These are phyloP conservation scores for Hsuehochloa calcarea DNA, from an alignment of 176 grass and related monocot genomes.

Conservation along the genomic window DNA sequence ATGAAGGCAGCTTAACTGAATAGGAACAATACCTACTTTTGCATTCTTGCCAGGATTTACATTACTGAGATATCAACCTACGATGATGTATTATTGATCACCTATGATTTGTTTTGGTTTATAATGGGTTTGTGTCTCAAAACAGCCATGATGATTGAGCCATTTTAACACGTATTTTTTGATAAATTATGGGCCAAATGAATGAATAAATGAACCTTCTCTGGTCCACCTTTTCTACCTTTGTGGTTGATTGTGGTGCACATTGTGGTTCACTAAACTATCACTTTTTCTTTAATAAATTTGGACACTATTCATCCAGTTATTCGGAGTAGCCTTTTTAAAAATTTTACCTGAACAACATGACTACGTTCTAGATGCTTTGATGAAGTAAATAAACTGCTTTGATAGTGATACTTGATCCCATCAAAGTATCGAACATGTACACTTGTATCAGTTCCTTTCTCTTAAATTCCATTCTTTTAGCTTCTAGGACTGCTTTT, in stretches of 20 bases:
- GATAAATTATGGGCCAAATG: not conserved
- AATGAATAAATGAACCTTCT: not conserved
- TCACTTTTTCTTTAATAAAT: not conserved
- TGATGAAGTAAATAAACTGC: not conserved
- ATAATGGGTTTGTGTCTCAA: conserved; percentile 5
- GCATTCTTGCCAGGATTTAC: not conserved
- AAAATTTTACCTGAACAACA: not conserved
- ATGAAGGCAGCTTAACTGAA: conserved; percentile 15
- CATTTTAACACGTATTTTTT: not conserved
- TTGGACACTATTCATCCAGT: not conserved
- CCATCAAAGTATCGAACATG: not conserved
- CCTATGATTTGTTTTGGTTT: conserved; percentile 9
- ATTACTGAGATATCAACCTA: not conserved
- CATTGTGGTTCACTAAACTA: not conserved
- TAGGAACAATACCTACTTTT: not conserved
- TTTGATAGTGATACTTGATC: conserved; percentile 7
- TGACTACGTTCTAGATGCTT: not conserved
- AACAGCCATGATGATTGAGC: not conserved
- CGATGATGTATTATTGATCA: not conserved
- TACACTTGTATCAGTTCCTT: not conserved
- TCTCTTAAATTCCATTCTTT: not conserved
- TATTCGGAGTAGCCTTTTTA: not conserved
- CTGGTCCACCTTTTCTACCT: not conserved
- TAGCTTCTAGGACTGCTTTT: not conserved
- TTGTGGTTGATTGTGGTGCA: not conserved